Conservation (phyloP, 2,329 filamentous ascomycete species). For the Colletotrichum noveboracense region DNA sequence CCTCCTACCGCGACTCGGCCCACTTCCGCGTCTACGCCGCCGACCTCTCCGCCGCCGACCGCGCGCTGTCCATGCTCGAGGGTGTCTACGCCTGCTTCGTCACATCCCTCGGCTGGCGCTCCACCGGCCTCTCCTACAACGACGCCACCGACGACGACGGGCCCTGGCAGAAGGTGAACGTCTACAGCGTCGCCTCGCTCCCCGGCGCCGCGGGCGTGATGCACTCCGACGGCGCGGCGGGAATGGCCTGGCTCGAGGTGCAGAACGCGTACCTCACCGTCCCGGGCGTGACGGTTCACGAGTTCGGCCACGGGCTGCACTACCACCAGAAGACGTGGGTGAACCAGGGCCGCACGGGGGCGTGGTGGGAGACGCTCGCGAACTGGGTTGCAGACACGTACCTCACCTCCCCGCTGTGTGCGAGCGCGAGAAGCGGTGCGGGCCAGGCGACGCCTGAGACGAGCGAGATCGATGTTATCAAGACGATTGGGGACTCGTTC, state of each 20-base stretch:
- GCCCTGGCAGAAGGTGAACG: conserved; percentile 50
- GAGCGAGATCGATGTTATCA: conserved; percentile 44
- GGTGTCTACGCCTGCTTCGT: conserved; percentile 48
- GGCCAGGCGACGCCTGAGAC: conserved; percentile 28
- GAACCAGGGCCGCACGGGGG: conserved; percentile 48
- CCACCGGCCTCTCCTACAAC: conserved; percentile 41
- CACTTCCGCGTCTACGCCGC: conserved; percentile 45
- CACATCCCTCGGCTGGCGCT: conserved; percentile 40
- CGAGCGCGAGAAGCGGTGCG: conserved; percentile 35
- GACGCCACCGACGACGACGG: conserved; percentile 34
- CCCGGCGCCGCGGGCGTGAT: conserved; percentile 47
- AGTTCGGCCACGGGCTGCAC: conserved; percentile 55
- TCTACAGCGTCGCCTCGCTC: conserved; percentile 45
- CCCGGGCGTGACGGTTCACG: conserved; percentile 49
- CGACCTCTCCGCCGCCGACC: conserved; percentile 23
- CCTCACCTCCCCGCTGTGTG: conserved; percentile 48
- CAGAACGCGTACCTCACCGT: conserved; percentile 41
- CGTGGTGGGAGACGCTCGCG: conserved; percentile 58
- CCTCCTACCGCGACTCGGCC: conserved; percentile 33
- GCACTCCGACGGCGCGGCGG: conserved; percentile 41
- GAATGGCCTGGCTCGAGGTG: conserved; percentile 49
- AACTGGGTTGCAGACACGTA: conserved; percentile 56
- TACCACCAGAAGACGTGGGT: conserved; percentile 50
- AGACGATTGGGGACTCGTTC: conserved; percentile 49
- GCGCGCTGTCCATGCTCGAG: conserved; percentile 47